Evolutionary conservation across 2,329 filamentous ascomycete genomes (phyloP).

Genomic region (Microsporum canis): DNA sequence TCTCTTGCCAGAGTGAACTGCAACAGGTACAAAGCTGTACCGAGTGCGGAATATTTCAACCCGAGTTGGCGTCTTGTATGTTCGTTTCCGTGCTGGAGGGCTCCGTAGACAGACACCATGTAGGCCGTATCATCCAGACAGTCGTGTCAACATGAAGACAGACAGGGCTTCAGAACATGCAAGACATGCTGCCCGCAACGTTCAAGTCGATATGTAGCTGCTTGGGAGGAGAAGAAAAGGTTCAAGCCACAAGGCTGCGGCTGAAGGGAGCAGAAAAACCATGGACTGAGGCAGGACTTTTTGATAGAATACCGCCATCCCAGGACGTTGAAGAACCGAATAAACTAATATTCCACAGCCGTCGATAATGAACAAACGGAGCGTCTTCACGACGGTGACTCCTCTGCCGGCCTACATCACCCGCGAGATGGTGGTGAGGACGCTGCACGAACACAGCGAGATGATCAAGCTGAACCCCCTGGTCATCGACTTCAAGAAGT

Average conservation of each 20-base stretch:
- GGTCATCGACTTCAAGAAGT: constrained; percentile 58
- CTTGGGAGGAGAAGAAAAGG: too few species aligned
- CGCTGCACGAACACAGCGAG: constrained; percentile 63
- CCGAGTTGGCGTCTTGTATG: not conserved
- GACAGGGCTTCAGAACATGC: too few species aligned
- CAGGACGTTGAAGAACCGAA: not conserved
- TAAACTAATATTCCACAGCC: not conserved
- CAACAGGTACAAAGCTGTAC: not conserved
- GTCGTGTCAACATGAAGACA: too few species aligned
- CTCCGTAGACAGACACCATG: too few species aligned
- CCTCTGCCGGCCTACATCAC: constrained; percentile 59
- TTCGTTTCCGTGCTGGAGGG: too few species aligned
- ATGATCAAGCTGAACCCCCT: constrained; percentile 87
- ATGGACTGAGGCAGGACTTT: too few species aligned
- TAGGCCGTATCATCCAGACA: too few species aligned
- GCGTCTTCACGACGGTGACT: constrained; percentile 60
- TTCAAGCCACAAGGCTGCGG: not conserved
- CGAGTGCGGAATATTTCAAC: not conserved
- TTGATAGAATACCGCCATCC: not conserved
- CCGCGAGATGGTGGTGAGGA: constrained; percentile 58
- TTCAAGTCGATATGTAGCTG: too few species aligned
- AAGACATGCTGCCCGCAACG: too few species aligned
- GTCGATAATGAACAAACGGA: not conserved
- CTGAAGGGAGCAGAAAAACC: not conserved
- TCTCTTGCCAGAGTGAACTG: not conserved